Conservation (phyloP, 139 green algal species). For the Coelastrella sp. region DNA sequence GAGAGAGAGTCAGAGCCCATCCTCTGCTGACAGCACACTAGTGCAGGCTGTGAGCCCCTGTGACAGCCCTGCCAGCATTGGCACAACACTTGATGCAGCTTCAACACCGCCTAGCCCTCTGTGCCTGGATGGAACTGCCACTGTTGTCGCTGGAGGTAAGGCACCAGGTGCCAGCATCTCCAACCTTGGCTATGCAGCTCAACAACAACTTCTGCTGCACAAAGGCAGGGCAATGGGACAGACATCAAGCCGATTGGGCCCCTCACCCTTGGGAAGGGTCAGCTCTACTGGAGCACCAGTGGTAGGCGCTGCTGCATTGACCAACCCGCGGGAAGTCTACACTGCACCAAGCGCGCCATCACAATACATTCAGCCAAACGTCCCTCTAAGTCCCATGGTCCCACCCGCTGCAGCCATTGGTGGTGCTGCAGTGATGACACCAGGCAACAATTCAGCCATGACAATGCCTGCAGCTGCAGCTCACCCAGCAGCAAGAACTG, state of each 20-base stretch:
- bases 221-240: not conserved
- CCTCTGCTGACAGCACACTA: no score
- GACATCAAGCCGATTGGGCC: not conserved
- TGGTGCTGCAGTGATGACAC: not conserved
- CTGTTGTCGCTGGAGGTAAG: not conserved
- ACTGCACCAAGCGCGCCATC: not conserved
- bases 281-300: not conserved
- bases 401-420: not conserved
- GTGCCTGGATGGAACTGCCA: not conserved
- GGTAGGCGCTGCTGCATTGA: not conserved
- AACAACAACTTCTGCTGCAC: not conserved
- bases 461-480: not conserved
- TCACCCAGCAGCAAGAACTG: slow-evolving; percentile 8
- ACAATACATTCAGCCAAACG: not conserved
- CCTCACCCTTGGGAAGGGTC: not conserved
- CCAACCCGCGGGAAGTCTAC: not conserved
- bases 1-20: no score
- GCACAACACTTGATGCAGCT: not conserved
- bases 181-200: not conserved
- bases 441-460: not conserved
- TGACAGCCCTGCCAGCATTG: not conserved
- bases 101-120: not conserved
- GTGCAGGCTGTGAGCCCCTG: not conserved
- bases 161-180: not conserved
- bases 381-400: not conserved